Conservation (phyloP, 495 filamentous ascomycete species). For the Peziza echinospora region DNA sequence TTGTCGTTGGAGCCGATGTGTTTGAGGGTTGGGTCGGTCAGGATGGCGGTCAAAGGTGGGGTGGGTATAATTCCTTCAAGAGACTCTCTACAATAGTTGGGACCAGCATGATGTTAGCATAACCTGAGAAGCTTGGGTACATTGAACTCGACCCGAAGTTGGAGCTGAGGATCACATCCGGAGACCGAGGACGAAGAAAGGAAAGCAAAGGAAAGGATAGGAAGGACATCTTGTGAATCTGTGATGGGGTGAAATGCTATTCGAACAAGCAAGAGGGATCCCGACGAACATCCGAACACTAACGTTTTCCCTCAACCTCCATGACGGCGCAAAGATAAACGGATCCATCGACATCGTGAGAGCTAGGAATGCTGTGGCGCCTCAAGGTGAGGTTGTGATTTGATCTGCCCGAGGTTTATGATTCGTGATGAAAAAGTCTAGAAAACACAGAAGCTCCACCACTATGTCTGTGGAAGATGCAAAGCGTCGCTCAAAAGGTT, state of each 20-base stretch:
- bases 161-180: not conserved
- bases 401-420: no score
- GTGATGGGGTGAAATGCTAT: not conserved
- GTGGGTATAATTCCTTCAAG: constrained; percentile 72
- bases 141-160: no score
- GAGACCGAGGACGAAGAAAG: not conserved
- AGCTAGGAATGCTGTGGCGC: not conserved
- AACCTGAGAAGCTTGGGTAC: no score
- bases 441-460: no score
- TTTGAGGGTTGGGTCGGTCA: constrained; percentile 54
- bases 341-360: not conserved
- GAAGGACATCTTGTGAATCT: no score
- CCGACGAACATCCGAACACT: not conserved
- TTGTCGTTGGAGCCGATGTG: constrained; percentile 61
- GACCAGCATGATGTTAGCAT: constrained; percentile 3
- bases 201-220: not conserved
- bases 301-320: not conserved
- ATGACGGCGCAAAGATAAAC: not conserved
- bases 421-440: no score
- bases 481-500: no score
- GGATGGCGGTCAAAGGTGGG: constrained; percentile 53
- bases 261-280: not conserved
- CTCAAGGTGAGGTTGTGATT: no score
- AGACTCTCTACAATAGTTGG: constrained; percentile 35
- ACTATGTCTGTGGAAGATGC: no score